Conservation (phyloP, 805 yeast species). For the Yueomyces sp. region DNA sequence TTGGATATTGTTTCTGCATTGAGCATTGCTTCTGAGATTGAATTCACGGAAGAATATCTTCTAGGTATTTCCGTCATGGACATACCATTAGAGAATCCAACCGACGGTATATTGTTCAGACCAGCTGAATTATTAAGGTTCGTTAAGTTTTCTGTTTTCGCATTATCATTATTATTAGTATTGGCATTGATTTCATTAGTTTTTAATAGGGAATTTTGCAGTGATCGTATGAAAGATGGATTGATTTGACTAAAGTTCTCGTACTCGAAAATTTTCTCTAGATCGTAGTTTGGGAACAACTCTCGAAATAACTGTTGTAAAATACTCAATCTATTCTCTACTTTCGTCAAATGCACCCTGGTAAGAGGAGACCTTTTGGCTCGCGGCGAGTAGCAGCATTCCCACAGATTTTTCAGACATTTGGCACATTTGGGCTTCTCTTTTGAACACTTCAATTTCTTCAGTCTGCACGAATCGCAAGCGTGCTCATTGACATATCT, state of each 20-base stretch:
- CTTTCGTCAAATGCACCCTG: conserved; percentile 64
- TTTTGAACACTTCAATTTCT: conserved; percentile 72
- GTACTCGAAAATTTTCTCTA: conserved; percentile 25
- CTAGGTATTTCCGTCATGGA: not conserved
- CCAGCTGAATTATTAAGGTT: not conserved
- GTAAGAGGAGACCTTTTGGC: conserved; percentile 71
- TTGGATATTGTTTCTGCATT: not conserved
- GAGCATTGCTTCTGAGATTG: too few relatives aligned
- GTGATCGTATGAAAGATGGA: not conserved
- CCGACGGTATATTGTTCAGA: not conserved
- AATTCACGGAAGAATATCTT: too few relatives aligned
- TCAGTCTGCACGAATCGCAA: conserved; percentile 73
- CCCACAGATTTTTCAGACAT: conserved; percentile 59
- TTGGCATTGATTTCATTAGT: not conserved
- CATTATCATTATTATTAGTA: not conserved
- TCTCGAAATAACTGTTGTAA: conserved; percentile 33
- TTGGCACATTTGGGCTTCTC: conserved; percentile 65
- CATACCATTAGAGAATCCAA: not conserved
- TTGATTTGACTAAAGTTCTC: not conserved
- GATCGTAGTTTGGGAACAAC: conserved; percentile 32
- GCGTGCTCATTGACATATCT: conserved; percentile 12
- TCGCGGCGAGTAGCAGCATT: conserved; percentile 67
- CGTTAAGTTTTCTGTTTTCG: too few relatives aligned
- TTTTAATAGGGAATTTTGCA: not conserved
- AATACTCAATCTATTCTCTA: conserved; percentile 43